Base-by-base conservation (phyloP, 257 asterid genomes). In the Nicotiana sylvestris region DNA sequence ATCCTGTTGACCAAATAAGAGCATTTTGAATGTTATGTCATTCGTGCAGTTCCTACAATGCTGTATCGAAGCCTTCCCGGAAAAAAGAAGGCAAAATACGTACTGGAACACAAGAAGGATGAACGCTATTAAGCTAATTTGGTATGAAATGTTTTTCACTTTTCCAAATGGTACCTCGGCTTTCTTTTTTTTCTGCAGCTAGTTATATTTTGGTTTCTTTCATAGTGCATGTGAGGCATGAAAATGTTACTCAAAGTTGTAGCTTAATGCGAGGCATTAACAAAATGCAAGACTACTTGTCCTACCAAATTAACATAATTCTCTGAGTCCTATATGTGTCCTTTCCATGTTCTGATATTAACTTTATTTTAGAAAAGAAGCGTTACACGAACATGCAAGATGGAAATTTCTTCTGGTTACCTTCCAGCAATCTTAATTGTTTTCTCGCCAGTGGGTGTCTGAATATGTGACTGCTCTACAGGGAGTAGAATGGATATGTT, bases 401-500 rank as follows among this genome's bases (percentile, higher is more conserved):
- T 13, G 17, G 67, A 39, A 37, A 16, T 66, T 25, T 74, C 25
- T 27, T 33, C 81, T 46, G 25, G 66, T 85, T 84, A 96, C 99
- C 99, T 90, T 88, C 93, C 85, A 15, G 99, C 93, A 83, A 93
- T 80, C 87, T 86, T 90, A 86, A 96, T 87, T 25, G 83, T 86
- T 90, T 90, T 94, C 85, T 88, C 92, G 86, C 94, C 97, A 12
- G 83, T 76, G 65, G 93, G 86, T 60, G 93, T 93, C 87, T 90
- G 94, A 82, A 92, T 84, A 83, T 86, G 93, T 53, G 91, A 81
- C 87, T 87, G 83, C 89, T 91, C 97, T 68, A 87, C 39, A 21
- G 98, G 98, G 81, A 96, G 88, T 83, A 93, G 76, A 87, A 96
- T 89, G 67, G 81, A 84, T 88, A 96, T 80, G 85, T 94, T 94